A percentile compares a stretch with the other conserved stretches of the same genome.
These are phyloP conservation scores for Neospora caninum DNA, from an alignment of 169 alveolate species.

Conservation along the genomic window DNA sequence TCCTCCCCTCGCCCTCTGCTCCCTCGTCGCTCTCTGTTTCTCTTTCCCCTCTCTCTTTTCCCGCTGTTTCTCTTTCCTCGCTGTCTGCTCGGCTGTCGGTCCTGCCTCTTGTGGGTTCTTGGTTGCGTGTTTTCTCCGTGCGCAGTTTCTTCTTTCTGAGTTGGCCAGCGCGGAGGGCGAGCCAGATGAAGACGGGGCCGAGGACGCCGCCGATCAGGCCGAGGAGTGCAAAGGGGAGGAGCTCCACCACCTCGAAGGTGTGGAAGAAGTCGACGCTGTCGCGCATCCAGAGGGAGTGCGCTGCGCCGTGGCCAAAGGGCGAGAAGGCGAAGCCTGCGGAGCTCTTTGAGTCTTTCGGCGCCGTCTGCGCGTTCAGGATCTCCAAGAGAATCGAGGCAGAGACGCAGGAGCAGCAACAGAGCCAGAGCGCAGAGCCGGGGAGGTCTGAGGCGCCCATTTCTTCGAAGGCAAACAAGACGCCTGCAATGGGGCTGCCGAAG, in stretches of 20 bases:
- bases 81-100: neutral
- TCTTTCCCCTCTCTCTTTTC: neutral
- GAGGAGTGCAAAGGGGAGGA: slow-evolving; percentile 61
- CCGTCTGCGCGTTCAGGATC: neutral
- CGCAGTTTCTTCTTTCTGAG: neutral
- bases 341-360: neutral
- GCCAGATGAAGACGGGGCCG: slow-evolving; percentile 67
- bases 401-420: slow-evolving; percentile 73
- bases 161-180: slow-evolving; percentile 48
- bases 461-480: slow-evolving; percentile 80
- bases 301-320: neutral
- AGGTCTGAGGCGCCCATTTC: slow-evolving; percentile 71
- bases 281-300: neutral
- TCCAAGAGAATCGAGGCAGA: slow-evolving; percentile 66
- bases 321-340: neutral
- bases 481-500: slow-evolving; percentile 83
- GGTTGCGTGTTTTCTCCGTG: neutral
- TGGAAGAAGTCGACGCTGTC: slow-evolving; percentile 18
- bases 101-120: neutral
- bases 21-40: neutral
- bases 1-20: neutral
- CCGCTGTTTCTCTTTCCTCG: neutral
- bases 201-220: slow-evolving; percentile 69
- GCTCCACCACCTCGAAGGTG: slow-evolving; percentile 52
- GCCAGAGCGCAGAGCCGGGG: slow-evolving; percentile 72